Conservation (phyloP, 2,329 filamentous ascomycete species). For the Amauroascus verrucosus region DNA sequence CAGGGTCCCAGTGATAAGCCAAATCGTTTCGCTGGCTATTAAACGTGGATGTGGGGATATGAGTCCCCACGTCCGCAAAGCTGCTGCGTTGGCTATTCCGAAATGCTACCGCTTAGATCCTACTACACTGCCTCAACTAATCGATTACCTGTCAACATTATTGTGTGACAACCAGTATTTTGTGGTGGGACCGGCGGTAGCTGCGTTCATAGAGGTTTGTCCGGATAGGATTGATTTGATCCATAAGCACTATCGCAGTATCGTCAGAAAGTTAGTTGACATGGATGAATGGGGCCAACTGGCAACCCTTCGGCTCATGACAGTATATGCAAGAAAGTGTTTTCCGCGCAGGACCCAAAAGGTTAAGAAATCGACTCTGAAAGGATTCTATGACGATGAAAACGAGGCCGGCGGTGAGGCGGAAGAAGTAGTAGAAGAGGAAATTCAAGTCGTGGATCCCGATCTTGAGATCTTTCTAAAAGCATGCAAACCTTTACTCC, state of each 20-base stretch:
- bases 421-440: slow-evolving; percentile 37
- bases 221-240: slow-evolving; percentile 79
- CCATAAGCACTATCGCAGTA: slow-evolving; percentile 74
- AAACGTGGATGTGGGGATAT: slow-evolving; percentile 90
- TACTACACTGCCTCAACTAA: slow-evolving; percentile 68
- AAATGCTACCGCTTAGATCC: slow-evolving; percentile 93
- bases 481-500: slow-evolving; percentile 70
- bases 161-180: slow-evolving; percentile 90
- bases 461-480: slow-evolving; percentile 75
- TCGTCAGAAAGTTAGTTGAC: slow-evolving; percentile 86
- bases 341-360: slow-evolving; percentile 63
- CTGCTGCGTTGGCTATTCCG: slow-evolving; percentile 83
- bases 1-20: slow-evolving; percentile 91
- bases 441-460: slow-evolving; percentile 57
- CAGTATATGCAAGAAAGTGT: slow-evolving; percentile 72
- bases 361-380: slow-evolving; percentile 47
- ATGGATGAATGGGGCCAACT: slow-evolving; percentile 99
- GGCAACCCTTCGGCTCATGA: slow-evolving; percentile 70
- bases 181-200: slow-evolving; percentile 87
- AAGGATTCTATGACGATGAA: slow-evolving; percentile 68
- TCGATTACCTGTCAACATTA: slow-evolving; percentile 68
- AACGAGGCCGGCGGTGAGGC: slow-evolving; percentile 36
- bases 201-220: slow-evolving; percentile 80
- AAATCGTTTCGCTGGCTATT: slow-evolving; percentile 92
- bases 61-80: slow-evolving; percentile 86